These are phyloP conservation scores for Trichomonascaceae sp. DNA, from an alignment of 1,139 yeast species.

Conservation along the genomic window DNA sequence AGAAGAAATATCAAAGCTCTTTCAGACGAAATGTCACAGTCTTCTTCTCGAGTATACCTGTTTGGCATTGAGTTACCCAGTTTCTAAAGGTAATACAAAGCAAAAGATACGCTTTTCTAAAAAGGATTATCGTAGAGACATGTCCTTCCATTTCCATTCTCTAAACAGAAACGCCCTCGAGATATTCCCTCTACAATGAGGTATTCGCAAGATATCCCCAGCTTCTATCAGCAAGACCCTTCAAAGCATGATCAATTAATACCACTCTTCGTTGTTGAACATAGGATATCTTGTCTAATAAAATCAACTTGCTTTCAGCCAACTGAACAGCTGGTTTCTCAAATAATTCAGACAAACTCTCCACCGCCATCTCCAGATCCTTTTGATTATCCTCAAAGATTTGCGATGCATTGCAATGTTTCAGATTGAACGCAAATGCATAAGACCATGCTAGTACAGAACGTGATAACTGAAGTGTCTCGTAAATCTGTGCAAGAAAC, in stretches of 20 bases:
- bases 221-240: slow-evolving; percentile 30
- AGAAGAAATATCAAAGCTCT: no score
- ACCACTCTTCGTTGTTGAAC: slow-evolving; percentile 32
- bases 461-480: slow-evolving; percentile 60
- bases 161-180: no score
- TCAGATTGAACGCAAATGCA: slow-evolving; percentile 68
- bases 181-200: no score
- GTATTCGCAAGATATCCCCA: no score
- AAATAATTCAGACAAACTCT: slow-evolving; percentile 68
- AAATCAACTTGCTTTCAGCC: slow-evolving; percentile 27
- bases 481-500: slow-evolving; percentile 68
- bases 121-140: background rate
- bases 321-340: slow-evolving; percentile 32
- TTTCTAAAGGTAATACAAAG: no score
- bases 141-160: no score
- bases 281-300: slow-evolving; percentile 35
- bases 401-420: slow-evolving; percentile 38
- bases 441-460: slow-evolving; percentile 87
- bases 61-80: no score
- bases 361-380: slow-evolving; percentile 67
- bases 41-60: no score
- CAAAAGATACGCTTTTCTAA: no score
- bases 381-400: slow-evolving; percentile 73
- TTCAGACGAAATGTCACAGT: no score
- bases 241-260: slow-evolving; percentile 32